Evolutionary conservation across 2,329 filamentous ascomycete genomes (phyloP).

Genomic region (Phyllosticta citriasiana): DNA sequence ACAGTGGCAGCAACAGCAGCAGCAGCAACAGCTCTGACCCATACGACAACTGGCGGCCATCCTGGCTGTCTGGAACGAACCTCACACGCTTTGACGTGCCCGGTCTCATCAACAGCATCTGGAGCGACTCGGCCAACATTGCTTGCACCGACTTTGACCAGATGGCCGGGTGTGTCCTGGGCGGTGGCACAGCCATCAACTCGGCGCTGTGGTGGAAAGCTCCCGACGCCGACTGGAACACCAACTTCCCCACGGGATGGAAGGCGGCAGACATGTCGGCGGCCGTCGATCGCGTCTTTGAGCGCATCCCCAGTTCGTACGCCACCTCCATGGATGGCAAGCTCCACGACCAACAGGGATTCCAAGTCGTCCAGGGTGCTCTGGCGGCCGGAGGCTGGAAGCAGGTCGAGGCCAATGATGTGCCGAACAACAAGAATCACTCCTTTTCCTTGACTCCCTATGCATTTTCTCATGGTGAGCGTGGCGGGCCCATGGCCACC

Average conservation of each 20-base stretch:
- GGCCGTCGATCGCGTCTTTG: constrained; percentile 53
- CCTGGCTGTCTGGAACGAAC: constrained; percentile 52
- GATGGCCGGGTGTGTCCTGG: constrained; percentile 63
- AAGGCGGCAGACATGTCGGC: constrained; percentile 51
- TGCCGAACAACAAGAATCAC: constrained; percentile 54
- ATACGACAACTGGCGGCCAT: constrained; percentile 10
- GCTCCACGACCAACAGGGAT: constrained; percentile 58
- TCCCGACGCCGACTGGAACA: constrained; percentile 56
- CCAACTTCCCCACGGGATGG: constrained; percentile 64
- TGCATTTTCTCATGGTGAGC: constrained; percentile 57
- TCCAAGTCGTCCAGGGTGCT: constrained; percentile 50
- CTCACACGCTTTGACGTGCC: constrained; percentile 63
- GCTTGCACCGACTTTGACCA: constrained; percentile 61
- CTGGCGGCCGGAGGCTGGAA: constrained; percentile 53
- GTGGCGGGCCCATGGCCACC: constrained; percentile 60
- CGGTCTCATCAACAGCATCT: constrained; percentile 62
- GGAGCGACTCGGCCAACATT: constrained; percentile 52
- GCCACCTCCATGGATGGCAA: constrained; percentile 56
- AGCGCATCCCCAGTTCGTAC: constrained; percentile 60
- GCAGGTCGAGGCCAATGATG: constrained; percentile 49
- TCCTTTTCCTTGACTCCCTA: constrained; percentile 55
- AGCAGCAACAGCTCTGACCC: constrained; percentile 40
- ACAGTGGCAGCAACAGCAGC: constrained; percentile 17
- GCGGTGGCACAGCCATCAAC: constrained; percentile 58
- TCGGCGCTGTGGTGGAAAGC: constrained; percentile 61